A percentile compares a stretch with the other conserved stretches of the same genome.
These are phyloP conservation scores for Ganoderma resinaceum DNA, from an alignment of 1,284 basidiomycete genomes.

Conservation along the genomic window DNA sequence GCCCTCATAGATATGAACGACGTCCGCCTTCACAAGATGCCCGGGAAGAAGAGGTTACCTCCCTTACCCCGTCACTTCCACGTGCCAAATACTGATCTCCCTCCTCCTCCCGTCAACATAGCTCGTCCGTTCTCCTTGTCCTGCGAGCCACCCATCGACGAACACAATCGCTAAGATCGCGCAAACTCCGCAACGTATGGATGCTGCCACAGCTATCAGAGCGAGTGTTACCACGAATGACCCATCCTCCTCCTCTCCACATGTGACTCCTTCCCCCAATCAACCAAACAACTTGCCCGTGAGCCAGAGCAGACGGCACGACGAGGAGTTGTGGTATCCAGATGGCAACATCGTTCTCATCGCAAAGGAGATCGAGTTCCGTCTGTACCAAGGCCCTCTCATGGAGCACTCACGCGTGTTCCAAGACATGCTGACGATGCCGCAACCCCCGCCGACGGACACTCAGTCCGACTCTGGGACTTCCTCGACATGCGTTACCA, in stretches of 20 bases:
- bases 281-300: background rate
- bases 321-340: background rate
- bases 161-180: background rate
- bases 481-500: slow-evolving; percentile 1
- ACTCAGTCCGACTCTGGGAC: background rate
- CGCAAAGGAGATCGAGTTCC: background rate
- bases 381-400: slow-evolving; percentile 5
- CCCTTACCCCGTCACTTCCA: background rate
- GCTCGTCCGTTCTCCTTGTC: background rate
- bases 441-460: background rate
- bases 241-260: background rate
- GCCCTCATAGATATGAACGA: background rate
- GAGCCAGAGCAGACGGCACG: background rate
- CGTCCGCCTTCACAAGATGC: background rate
- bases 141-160: background rate
- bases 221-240: background rate
- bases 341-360: slow-evolving; percentile 7
- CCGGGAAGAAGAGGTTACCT: background rate
- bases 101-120: background rate
- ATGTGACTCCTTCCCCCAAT: background rate
- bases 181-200: background rate
- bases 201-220: background rate
- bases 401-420: slow-evolving; percentile 4
- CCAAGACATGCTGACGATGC: slow-evolving; percentile 1
- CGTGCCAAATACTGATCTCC: too few relatives aligned